Conservation (phyloP, 441 rosid genomes). For the Omphalea diandra region DNA sequence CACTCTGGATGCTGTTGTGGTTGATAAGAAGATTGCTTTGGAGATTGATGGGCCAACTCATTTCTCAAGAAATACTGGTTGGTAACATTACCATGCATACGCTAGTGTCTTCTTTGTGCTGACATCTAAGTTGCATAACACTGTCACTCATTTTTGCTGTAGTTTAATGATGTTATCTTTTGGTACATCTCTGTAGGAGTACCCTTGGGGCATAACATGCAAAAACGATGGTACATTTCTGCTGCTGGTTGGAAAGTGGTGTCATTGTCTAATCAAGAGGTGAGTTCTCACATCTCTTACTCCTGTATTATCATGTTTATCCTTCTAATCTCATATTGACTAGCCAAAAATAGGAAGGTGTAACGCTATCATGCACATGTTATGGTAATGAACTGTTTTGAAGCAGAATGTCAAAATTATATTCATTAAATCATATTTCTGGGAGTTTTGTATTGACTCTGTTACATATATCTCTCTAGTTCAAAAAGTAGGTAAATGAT, state of each 20-base stretch:
- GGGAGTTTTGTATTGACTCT: not conserved
- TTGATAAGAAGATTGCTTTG: slow-evolving; percentile 78
- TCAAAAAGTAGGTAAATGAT: not conserved
- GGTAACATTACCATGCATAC: slow-evolving; percentile 23
- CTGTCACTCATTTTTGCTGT: not conserved
- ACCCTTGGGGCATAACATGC: slow-evolving; percentile 85
- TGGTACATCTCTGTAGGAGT: slow-evolving; percentile 41
- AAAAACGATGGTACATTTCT: slow-evolving; percentile 73
- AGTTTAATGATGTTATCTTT: slow-evolving; percentile 2
- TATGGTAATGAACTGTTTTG: not conserved
- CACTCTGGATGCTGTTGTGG: slow-evolving; percentile 74
- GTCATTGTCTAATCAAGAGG: slow-evolving; percentile 81
- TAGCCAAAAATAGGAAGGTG: not conserved
- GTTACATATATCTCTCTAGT: not conserved
- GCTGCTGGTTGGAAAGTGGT: slow-evolving; percentile 92
- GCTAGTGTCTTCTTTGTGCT: slow-evolving; percentile 5
- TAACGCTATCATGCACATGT: not conserved
- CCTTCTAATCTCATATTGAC: not conserved
- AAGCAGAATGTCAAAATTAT: not conserved
- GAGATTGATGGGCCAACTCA: slow-evolving; percentile 97
- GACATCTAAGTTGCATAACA: slow-evolving; percentile 13
- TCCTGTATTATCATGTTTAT: not conserved
- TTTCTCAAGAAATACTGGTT: slow-evolving; percentile 87
- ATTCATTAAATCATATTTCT: not conserved
- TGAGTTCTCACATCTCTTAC: slow-evolving; percentile 27